Conservation (phyloP, 2,329 filamentous ascomycete species). For the Neocucurbitaria cava region DNA sequence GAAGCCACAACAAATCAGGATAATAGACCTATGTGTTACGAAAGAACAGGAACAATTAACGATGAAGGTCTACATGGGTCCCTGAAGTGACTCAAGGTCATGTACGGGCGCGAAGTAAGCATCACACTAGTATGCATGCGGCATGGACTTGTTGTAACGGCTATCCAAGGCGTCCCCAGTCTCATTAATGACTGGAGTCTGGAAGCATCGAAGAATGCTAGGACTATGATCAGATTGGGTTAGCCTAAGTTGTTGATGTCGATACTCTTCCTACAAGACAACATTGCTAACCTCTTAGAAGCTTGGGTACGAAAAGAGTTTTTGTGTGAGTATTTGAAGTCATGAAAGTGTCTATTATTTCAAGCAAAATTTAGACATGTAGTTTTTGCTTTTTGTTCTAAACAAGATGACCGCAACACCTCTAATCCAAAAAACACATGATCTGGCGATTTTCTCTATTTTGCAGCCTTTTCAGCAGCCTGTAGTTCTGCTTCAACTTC, state of each 20-base stretch:
- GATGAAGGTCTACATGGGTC: neutral
- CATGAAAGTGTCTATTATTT: neutral
- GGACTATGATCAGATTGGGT: neutral
- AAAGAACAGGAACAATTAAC: neutral
- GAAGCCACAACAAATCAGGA: neutral
- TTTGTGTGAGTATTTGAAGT: neutral
- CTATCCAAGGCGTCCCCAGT: neutral
- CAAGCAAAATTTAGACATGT: neutral
- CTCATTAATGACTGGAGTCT: neutral
- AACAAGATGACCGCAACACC: neutral
- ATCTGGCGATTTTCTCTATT: slow-evolving; percentile 10
- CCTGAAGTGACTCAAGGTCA: slow-evolving; percentile 13
- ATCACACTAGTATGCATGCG: slow-evolving; percentile 11
- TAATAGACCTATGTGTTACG: neutral
- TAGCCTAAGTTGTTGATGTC: neutral
- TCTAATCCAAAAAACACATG: neutral
- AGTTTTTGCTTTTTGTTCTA: slow-evolving; percentile 6
- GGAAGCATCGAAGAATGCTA: too few species aligned
- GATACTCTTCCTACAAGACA: too few species aligned
- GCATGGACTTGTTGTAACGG: slow-evolving; percentile 4
- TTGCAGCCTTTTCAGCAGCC: slow-evolving; percentile 34
- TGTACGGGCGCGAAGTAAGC: neutral
- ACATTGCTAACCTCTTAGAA: neutral
- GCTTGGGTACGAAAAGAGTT: neutral
- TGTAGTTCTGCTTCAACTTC: slow-evolving; percentile 65